Percentiles rank a stretch among this genome's conserved stretches.
Conservation (phyloP, 2,329 filamentous ascomycete genomes). For the Pseudogymnoascus sp. region DNA sequence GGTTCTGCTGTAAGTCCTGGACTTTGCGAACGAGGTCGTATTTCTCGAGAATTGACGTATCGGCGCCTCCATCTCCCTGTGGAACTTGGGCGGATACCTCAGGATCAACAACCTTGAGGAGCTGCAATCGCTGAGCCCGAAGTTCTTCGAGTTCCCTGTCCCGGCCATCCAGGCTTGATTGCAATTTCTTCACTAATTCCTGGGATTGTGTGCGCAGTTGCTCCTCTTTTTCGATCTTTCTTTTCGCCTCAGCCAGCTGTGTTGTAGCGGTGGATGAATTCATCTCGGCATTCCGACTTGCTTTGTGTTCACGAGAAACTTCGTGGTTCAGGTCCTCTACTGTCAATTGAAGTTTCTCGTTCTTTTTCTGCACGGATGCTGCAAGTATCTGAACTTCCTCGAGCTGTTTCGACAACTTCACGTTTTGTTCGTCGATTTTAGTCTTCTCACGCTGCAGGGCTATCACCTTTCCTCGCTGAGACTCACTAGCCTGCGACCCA, state of each 20-base stretch:
- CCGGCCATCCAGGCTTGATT: conserved; percentile 68
- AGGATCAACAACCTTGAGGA: conserved; percentile 82
- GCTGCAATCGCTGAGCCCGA: conserved; percentile 67
- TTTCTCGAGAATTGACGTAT: conserved; percentile 49
- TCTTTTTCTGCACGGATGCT: conserved; percentile 82
- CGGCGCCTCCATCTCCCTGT: conserved; percentile 51
- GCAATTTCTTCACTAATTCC: conserved; percentile 72
- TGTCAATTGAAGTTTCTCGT: conserved; percentile 81
- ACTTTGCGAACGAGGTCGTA: conserved; percentile 83
- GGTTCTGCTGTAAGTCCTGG: conserved; percentile 79
- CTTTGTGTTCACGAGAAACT: conserved; percentile 80
- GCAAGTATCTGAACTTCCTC: conserved; percentile 78
- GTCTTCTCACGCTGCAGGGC: conserved; percentile 76
- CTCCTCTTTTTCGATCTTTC: conserved; percentile 82
- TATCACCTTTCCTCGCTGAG: conserved; percentile 66
- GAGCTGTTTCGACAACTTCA: conserved; percentile 72
- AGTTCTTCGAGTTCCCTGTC: conserved; percentile 76
- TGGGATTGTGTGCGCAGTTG: conserved; percentile 82
- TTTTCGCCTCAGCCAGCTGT: conserved; percentile 81
- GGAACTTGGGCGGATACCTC: conserved; percentile 42
- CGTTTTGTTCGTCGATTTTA: conserved; percentile 74
- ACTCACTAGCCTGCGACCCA: conserved; percentile 76
- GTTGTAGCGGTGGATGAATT: conserved; percentile 69
- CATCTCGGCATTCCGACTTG: conserved; percentile 84
- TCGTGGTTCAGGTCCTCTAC: conserved; percentile 92